phyloP scores from a whole-genome alignment of 225 moss, liverwort and hornwort genomes.

The Polytrichum commune region DNA sequence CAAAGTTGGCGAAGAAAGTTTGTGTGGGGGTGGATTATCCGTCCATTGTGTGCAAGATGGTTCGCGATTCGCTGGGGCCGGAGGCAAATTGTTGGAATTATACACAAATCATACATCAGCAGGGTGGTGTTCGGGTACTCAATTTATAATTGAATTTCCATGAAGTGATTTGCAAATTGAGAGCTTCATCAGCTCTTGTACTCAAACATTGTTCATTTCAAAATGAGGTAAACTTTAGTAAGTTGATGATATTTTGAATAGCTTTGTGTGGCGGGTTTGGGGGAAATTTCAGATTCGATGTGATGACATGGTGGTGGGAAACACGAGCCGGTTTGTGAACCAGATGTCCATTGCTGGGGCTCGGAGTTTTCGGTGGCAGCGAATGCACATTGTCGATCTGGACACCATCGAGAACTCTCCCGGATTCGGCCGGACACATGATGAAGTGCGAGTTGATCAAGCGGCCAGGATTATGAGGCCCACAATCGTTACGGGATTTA shows the following conservation, averaged over 20 bases:
- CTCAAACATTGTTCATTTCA: background rate
- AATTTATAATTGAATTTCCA: background rate
- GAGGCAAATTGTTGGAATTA: background rate
- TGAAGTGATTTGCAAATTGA: background rate
- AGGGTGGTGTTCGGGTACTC: background rate
- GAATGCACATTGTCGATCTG: conserved; percentile 27
- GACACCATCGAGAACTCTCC: conserved; percentile 19
- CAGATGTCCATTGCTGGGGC: background rate
- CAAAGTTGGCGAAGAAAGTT: too few relatives aligned
- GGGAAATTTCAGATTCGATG: conserved; percentile 14
- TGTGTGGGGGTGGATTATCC: background rate
- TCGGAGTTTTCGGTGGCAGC: conserved; percentile 18
- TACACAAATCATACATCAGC: background rate
- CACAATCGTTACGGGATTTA: conserved; percentile 47
- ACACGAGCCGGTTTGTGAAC: conserved; percentile 8
- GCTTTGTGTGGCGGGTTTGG: background rate
- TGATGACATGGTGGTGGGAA: conserved; percentile 26
- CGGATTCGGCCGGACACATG: conserved; percentile 5
- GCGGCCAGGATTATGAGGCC: conserved; percentile 10
- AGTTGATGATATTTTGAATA: background rate
- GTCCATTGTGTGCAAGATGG: background rate
- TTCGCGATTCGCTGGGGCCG: background rate
- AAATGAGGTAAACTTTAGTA: background rate
- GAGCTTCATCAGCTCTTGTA: background rate
- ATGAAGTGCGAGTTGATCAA: too few relatives aligned